Base-by-base conservation (phyloP, 176 grass and related monocot species). In the Secale cereale region DNA sequence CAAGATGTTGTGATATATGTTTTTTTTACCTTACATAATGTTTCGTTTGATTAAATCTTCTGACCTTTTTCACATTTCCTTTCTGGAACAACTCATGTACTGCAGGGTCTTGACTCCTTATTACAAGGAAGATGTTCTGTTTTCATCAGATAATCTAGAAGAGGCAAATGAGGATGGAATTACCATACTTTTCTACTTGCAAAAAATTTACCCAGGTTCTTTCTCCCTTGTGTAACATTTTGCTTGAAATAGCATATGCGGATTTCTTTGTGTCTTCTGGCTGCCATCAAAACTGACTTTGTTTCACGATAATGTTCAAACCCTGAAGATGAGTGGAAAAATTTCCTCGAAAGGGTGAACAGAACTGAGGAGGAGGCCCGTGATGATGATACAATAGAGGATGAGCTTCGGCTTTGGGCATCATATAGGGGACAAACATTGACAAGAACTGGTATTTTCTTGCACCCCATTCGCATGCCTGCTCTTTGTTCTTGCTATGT, bases 171-270 rank as follows among this genome's bases (percentile, higher is more conserved):
- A 99, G 74, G 97, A 99, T 91, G 97, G 97, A 29, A 93, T 99
- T 83, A 92, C 97, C 67, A 99, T 99, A 19, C 90, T 99, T 84
- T 99, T 99, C 86, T 99, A 99, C 79, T 89, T 99, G 9, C 97
- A 99, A 78, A 99, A 99, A 87, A 99, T 99, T 75, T 99, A 96
- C 78, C 97, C 97, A 94, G 97, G 97, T 95, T 79, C 62, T 82
- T 61, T 74, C 31, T 79, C 41, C 27, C 63, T 73, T 25, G 3
- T 22, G 3, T 68, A 60, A 28, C 10, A 67, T 32, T 79, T 81
- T 87, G n/a, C 75, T 40, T 84, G 33, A 65, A 85, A 33, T 73
- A 26, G 64, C 20, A 37, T 78, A 78, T 73, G 56, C 3, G 16
- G 13, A 10, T 73, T 65, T n/a, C 69, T 77, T 65, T 35, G 81